A percentile compares a stretch with the other conserved stretches of the same genome.
Evolutionary conservation across 192 early-diverging fungal genomes (phyloP).

Genomic region (Allomyces macrogynus): DNA sequence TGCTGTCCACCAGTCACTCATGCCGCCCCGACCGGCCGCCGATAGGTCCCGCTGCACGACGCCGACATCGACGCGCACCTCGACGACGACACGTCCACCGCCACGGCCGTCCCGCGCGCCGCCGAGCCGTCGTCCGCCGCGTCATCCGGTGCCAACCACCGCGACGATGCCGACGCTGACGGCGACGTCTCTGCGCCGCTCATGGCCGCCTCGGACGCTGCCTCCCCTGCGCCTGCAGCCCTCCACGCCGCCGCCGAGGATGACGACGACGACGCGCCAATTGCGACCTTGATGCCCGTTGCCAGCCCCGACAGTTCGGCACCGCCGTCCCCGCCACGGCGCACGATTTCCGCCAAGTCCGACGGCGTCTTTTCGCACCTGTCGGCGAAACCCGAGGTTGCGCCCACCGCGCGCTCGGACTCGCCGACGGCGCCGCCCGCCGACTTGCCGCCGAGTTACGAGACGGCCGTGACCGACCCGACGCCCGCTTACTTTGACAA

Average conservation of each 20-base stretch:
- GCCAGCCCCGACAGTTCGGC: constrained; percentile 3
- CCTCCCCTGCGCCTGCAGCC: not conserved
- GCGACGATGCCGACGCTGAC: no score
- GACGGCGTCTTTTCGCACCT: constrained; percentile 31
- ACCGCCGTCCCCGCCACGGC: no score
- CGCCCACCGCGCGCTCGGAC: not conserved
- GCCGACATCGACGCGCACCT: no score
- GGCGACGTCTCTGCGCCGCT: no score
- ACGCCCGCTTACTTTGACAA: constrained; percentile 62
- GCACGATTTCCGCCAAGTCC: not conserved
- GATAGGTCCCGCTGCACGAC: no score
- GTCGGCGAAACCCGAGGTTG: constrained; percentile 22
- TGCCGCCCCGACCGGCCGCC: no score
- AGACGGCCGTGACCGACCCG: constrained; percentile 50
- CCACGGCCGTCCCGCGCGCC: no score
- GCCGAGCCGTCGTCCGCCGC: no score
- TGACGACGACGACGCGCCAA: constrained; percentile 2
- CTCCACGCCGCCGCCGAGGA: constrained; percentile 7
- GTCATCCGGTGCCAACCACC: no score
- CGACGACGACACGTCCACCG: no score
- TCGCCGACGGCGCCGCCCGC: constrained; percentile 2
- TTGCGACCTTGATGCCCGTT: constrained; percentile 4
- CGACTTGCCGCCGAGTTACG: constrained; percentile 30
- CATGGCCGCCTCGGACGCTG: not conserved
- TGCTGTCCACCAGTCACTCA: no score